These are phyloP conservation scores for Oryza brachyantha DNA, from an alignment of 176 grass and related monocot genomes.

Conservation along the genomic window DNA sequence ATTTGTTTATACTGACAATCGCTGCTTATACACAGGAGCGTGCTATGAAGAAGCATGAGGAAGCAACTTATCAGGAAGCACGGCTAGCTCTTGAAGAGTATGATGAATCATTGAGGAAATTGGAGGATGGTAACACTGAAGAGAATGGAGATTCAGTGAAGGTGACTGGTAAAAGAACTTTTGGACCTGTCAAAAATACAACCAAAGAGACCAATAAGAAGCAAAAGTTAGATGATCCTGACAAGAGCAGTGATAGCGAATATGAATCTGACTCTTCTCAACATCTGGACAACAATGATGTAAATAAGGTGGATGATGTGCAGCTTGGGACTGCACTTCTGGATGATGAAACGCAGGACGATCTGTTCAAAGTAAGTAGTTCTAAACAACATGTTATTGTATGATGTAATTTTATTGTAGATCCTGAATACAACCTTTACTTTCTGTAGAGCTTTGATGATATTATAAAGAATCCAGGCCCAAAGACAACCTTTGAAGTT, in stretches of 20 bases:
- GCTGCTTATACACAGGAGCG: slow-evolving; percentile 55
- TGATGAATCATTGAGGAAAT: slow-evolving; percentile 70
- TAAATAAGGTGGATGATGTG: slow-evolving; percentile 39
- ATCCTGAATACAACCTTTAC: slow-evolving; percentile 13
- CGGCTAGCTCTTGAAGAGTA: slow-evolving; percentile 70
- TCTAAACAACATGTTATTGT: slow-evolving; percentile 5
- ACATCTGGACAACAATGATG: slow-evolving; percentile 36
- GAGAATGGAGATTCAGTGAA: slow-evolving; percentile 48
- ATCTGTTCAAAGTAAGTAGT: slow-evolving; percentile 55
- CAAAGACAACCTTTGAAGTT: slow-evolving; percentile 87
- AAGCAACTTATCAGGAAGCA: slow-evolving; percentile 74
- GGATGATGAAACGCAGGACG: slow-evolving; percentile 50
- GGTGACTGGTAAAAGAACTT: slow-evolving; percentile 67
- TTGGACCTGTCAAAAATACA: slow-evolving; percentile 59
- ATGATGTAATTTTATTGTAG: not conserved
- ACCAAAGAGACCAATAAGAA: slow-evolving; percentile 47
- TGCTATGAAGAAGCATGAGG: slow-evolving; percentile 74
- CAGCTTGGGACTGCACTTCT: slow-evolving; percentile 55
- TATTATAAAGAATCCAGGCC: slow-evolving; percentile 44
- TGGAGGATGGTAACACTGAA: slow-evolving; percentile 56
- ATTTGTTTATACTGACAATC: not conserved
- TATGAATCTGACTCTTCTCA: slow-evolving; percentile 46
- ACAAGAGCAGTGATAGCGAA: slow-evolving; percentile 59
- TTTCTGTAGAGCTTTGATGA: slow-evolving; percentile 64
- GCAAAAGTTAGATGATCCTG: slow-evolving; percentile 40